Conservation (phyloP, 345 rosid species). For the Pugionium dolabratum region DNA sequence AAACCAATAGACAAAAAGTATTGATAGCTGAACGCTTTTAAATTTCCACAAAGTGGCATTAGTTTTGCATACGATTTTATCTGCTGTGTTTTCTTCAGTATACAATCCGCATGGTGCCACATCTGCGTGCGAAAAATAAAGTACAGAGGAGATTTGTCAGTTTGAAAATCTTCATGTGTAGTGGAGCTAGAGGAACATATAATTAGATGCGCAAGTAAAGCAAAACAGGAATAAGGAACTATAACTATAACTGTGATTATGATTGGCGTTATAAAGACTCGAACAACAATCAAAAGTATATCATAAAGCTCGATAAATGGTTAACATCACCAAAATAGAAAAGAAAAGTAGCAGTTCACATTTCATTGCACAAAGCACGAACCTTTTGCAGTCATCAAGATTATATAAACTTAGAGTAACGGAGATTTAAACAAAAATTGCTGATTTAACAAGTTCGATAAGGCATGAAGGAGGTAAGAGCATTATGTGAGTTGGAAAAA, state of each 20-base stretch:
- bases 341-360: slow-evolving; percentile 1
- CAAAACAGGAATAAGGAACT: slow-evolving; percentile 2
- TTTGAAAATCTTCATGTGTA: neutral
- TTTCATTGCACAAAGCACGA: slow-evolving; percentile 17
- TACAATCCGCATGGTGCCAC: slow-evolving; percentile 88
- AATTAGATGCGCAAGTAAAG: neutral
- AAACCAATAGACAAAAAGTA: slow-evolving; percentile 12
- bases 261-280: neutral
- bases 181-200: slow-evolving; percentile 17
- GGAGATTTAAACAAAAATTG: neutral
- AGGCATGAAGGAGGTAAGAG: neutral
- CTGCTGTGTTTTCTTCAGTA: slow-evolving; percentile 74
- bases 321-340: slow-evolving; percentile 1
- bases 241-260: neutral
- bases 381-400: slow-evolving; percentile 19
- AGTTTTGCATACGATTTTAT: slow-evolving; percentile 62
- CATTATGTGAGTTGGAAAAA: neutral
- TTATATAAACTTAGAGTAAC: neutral
- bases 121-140: slow-evolving; percentile 47
- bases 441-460: neutral
- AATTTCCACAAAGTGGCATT: slow-evolving; percentile 5
- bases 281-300: slow-evolving; percentile 9
- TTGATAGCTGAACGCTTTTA: slow-evolving; percentile 3
- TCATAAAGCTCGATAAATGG: neutral
- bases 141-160: slow-evolving; percentile 23